phyloP scores from a whole-genome alignment of 2,329 filamentous ascomycete genomes.

The Aspergillus fumigatus region DNA sequence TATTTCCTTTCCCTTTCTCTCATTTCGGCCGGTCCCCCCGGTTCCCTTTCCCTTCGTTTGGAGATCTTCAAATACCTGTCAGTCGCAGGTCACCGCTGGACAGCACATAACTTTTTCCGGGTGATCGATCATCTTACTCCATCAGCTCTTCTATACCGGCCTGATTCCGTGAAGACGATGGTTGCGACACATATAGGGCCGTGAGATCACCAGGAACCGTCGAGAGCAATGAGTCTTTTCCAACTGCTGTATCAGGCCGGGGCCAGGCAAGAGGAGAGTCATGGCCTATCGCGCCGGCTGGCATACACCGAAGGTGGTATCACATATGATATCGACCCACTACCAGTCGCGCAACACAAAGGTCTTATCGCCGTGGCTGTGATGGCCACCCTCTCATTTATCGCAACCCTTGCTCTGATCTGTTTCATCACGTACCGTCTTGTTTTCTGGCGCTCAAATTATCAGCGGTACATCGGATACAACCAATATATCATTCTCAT shows the following conservation, averaged over 20 bases:
- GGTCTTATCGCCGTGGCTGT: conserved; percentile 46
- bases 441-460: conserved; percentile 47
- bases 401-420: conserved; percentile 43
- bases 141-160: background rate
- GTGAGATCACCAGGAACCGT: background rate
- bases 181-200: conserved; percentile 1
- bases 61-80: background rate
- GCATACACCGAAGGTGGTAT: conserved; percentile 10
- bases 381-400: conserved; percentile 45
- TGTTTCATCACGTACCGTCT: conserved; percentile 49
- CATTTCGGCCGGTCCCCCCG: background rate
- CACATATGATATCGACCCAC: conserved; percentile 28
- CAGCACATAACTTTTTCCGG: background rate
- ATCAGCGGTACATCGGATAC: conserved; percentile 48
- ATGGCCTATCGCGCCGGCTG: conserved; percentile 19
- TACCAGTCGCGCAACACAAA: conserved; percentile 29
- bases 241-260: conserved; percentile 13
- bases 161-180: conserved; percentile 6
- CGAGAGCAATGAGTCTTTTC: conserved; percentile 14
- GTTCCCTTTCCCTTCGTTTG: background rate
- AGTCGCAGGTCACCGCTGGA: background rate
- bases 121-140: background rate
- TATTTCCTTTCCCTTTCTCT: background rate
- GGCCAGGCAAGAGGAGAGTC: conserved; percentile 9
- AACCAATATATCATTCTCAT: conserved; percentile 54